These are phyloP conservation scores for Acmispon strigosus DNA, from an alignment of 306 rosid species.

Conservation along the genomic window DNA sequence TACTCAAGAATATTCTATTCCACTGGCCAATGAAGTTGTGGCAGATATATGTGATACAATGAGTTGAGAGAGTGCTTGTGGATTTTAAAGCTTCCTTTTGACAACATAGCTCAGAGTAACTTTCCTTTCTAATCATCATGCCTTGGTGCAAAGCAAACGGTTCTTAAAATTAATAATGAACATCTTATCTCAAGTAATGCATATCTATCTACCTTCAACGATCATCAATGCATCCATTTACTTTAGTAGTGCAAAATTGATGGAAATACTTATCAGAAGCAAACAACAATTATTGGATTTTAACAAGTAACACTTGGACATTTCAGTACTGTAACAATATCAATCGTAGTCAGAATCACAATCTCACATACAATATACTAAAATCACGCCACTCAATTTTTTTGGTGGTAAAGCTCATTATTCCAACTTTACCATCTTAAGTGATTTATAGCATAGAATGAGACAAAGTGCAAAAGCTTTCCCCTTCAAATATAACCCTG, in stretches of 20 bases:
- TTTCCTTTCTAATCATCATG: conserved; percentile 15
- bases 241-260: background rate
- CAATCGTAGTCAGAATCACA: conserved; percentile 10
- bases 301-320: background rate
- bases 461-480: conserved; percentile 10
- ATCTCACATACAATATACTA: conserved; percentile 9
- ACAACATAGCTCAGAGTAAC: background rate
- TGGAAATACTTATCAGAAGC: background rate
- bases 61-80: conserved; percentile 1
- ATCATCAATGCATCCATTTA: background rate
- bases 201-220: conserved; percentile 17
- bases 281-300: background rate
- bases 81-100: conserved; percentile 22
- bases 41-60: conserved; percentile 18
- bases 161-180: conserved; percentile 10
- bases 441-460: conserved; percentile 8
- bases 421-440: conserved; percentile 7
- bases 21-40: conserved; percentile 23
- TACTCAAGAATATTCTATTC: conserved; percentile 32
- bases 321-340: background rate
- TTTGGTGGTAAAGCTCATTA: background rate
- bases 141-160: conserved; percentile 3
- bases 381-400: conserved; percentile 15
- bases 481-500: background rate
- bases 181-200: background rate